Evolutionary conservation across 2,329 filamentous ascomycete genomes (phyloP).

Genomic region (Beauveria scarabaeidicola): DNA sequence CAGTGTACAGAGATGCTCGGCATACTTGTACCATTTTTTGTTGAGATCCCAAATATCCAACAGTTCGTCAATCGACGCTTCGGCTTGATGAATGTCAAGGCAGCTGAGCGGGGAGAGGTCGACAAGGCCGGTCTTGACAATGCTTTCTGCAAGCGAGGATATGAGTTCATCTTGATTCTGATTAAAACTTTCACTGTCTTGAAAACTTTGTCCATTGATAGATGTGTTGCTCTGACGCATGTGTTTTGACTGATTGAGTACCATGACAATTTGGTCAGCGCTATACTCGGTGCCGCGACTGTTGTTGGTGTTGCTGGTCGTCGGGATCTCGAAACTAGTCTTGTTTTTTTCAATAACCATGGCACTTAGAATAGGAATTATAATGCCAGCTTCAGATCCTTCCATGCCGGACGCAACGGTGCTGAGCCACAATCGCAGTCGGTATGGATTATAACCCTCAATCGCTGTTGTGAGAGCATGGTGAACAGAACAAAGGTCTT

Average conservation of each 20-base stretch:
- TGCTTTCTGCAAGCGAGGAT: too few relatives aligned
- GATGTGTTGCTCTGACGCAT: too few relatives aligned
- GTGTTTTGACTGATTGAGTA: not conserved
- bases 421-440: not conserved
- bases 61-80: fast-evolving
- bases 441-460: not conserved
- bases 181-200: fast-evolving
- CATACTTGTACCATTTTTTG: not conserved
- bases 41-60: not conserved
- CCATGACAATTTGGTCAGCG: not conserved
- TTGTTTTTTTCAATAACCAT: not conserved
- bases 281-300: not conserved
- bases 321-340: not conserved
- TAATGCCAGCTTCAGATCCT: fast-evolving
- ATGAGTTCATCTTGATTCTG: too few relatives aligned
- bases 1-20: not conserved
- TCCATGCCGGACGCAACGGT: not conserved
- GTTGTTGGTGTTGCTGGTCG: not conserved
- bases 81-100: too few relatives aligned
- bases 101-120: too few relatives aligned
- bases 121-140: not conserved
- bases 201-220: too few relatives aligned
- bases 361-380: not conserved
- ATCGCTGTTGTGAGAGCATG: fast-evolving
- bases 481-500: not conserved